These are phyloP conservation scores for Calonectria naviculata DNA, from an alignment of 2,329 filamentous ascomycete species.

Conservation along the genomic window DNA sequence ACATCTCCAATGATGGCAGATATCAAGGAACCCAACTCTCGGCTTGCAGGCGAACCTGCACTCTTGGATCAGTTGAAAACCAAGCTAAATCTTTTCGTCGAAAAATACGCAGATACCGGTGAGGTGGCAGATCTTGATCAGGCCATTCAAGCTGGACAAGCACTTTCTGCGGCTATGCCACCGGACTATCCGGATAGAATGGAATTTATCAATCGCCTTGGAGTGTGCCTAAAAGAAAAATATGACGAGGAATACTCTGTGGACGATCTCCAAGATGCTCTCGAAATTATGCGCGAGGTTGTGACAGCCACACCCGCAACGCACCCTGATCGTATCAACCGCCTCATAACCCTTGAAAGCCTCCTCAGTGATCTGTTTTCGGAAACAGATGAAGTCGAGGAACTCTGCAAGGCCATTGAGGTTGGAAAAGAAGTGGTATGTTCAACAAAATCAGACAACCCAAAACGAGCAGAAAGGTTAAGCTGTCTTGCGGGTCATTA, in stretches of 20 bases:
- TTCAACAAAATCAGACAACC: not conserved
- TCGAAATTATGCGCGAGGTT: not conserved
- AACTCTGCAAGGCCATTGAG: not conserved
- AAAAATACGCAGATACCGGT: no score
- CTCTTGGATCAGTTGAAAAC: no score
- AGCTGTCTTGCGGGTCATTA: not conserved
- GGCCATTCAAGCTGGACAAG: no score
- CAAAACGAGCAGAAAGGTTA: not conserved
- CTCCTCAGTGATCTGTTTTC: not conserved
- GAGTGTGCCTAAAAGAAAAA: not conserved
- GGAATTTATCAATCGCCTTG: not conserved
- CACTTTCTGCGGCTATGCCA: not conserved
- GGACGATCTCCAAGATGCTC: constrained; percentile 8
- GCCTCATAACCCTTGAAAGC: not conserved
- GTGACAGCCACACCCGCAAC: not conserved
- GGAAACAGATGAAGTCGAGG: not conserved
- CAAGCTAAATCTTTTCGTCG: no score
- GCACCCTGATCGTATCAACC: not conserved
- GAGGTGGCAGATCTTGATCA: no score
- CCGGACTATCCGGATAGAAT: not conserved
- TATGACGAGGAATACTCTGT: not conserved
- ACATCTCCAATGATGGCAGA: no score
- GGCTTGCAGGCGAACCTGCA: no score
- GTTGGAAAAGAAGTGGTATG: not conserved
- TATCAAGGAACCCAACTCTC: no score